Percentiles rank a stretch among this genome's conserved stretches.
Evolutionary conservation across 768 basidiomycete species (phyloP).

Genomic region (Strobilomyces dryophilus): DNA sequence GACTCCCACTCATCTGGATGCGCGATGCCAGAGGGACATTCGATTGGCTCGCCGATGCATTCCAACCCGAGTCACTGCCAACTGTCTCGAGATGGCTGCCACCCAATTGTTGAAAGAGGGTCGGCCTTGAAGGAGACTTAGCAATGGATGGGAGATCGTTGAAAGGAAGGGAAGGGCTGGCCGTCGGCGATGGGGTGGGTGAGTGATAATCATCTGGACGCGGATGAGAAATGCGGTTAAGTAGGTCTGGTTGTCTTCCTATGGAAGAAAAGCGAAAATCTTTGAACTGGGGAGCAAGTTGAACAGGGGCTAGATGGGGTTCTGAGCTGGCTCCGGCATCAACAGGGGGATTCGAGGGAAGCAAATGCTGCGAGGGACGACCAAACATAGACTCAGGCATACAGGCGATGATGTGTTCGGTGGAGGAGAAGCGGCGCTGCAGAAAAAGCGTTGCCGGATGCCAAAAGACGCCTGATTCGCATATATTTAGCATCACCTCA

Average conservation of each 20-base stretch:
- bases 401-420: slow-evolving; percentile 6
- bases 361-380: slow-evolving; percentile 22
- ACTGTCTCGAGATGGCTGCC: neutral
- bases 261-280: slow-evolving; percentile 49
- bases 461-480: neutral
- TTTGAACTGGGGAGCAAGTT: slow-evolving; percentile 26
- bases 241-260: slow-evolving; percentile 48
- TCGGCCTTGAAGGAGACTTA: slow-evolving; percentile 16
- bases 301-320: slow-evolving; percentile 12
- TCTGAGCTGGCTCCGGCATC: neutral
- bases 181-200: slow-evolving; percentile 20
- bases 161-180: slow-evolving; percentile 4
- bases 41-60: slow-evolving; percentile 6
- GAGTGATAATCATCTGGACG: slow-evolving; percentile 30
- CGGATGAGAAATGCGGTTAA: slow-evolving; percentile 45
- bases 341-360: slow-evolving; percentile 11
- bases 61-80: neutral
- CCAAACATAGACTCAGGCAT: slow-evolving; percentile 31
- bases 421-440: slow-evolving; percentile 12
- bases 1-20: slow-evolving; percentile 15
- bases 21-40: slow-evolving; percentile 21
- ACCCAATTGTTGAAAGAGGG: slow-evolving; percentile 21
- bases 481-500: slow-evolving; percentile 15
- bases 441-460: neutral
- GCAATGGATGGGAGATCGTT: neutral